phyloP scores from a whole-genome alignment of 805 yeast genomes.

The Saturnispora serradocipensis region DNA sequence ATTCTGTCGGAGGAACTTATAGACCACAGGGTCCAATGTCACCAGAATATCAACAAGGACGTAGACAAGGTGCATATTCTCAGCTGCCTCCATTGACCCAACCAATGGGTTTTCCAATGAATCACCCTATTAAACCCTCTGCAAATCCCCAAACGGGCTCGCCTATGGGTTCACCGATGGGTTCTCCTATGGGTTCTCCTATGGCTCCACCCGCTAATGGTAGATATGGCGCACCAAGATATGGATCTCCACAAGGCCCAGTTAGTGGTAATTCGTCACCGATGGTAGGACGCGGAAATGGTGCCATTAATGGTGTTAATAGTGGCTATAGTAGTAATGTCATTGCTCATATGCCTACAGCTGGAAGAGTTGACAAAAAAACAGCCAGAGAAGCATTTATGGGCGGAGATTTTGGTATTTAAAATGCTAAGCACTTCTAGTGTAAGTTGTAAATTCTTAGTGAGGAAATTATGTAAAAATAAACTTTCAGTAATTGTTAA shows the following conservation, averaged over 20 bases:
- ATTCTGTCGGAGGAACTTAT: neutral
- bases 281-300: neutral
- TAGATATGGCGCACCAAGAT: neutral
- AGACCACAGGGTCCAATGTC: neutral
- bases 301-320: neutral
- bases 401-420: constrained; percentile 64
- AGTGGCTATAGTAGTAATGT: constrained; percentile 17
- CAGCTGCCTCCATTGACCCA: neutral
- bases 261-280: neutral
- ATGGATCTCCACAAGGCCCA: neutral
- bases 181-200: neutral
- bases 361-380: constrained; percentile 41
- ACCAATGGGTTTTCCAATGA: neutral
- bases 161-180: neutral
- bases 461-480: neutral
- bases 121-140: neutral
- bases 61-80: neutral
- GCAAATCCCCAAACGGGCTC: neutral
- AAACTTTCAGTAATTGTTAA: neutral
- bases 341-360: constrained; percentile 39
- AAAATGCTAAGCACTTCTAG: constrained; percentile 6
- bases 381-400: constrained; percentile 54
- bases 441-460: too few relatives aligned
- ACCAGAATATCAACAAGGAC: neutral
- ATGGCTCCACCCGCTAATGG: neutral